Conservation (phyloP, 2,329 filamentous ascomycete species). For the Didymella glomerata region DNA sequence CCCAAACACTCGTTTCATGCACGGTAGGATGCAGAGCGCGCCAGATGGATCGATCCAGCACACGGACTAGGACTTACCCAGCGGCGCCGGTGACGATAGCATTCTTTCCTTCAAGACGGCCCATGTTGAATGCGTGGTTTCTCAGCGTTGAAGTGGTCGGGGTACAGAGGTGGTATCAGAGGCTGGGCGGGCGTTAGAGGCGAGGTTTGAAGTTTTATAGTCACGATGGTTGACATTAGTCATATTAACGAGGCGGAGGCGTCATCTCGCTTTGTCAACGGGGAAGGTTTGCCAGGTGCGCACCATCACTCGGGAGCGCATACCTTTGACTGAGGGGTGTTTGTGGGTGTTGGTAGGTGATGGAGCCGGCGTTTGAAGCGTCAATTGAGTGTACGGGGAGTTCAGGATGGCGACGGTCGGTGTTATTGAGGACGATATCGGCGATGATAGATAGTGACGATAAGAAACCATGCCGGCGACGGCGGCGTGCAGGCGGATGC, state of each 20-base stretch:
- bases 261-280: constrained; percentile 22
- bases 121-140: constrained; percentile 48
- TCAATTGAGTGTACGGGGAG: constrained; percentile 27
- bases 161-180: constrained; percentile 15
- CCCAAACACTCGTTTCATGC: neutral
- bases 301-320: constrained; percentile 1
- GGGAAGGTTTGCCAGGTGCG: constrained; percentile 21
- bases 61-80: constrained; percentile 68
- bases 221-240: constrained; percentile 25
- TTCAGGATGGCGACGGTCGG: constrained; percentile 15
- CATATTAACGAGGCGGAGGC: constrained; percentile 18
- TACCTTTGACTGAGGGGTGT: constrained; percentile 14
- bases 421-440: constrained; percentile 37
- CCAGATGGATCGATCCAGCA: neutral
- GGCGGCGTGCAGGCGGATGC: constrained; percentile 9
- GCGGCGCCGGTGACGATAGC: constrained; percentile 84
- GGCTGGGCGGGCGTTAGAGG: constrained; percentile 18
- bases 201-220: constrained; percentile 34
- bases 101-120: constrained; percentile 70
- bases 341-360: constrained; percentile 1
- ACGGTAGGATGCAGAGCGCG: neutral
- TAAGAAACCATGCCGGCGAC: constrained; percentile 35
- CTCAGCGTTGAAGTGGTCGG: constrained; percentile 9
- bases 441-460: constrained; percentile 40
- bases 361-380: constrained; percentile 13